Conservation (phyloP, 306 rosid species). For the Senna siamea region DNA sequence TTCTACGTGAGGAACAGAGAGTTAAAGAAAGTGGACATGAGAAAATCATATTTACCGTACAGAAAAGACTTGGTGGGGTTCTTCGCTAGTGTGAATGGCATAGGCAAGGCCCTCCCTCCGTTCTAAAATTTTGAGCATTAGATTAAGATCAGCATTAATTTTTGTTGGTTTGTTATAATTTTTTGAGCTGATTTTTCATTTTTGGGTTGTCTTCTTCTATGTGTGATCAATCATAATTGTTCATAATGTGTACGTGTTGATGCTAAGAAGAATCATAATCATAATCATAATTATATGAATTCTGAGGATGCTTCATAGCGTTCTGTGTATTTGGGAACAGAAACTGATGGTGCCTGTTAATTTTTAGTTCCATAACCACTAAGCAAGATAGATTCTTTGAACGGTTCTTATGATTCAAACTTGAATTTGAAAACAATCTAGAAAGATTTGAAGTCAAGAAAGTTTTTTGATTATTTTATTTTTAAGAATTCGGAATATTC, state of each 20-base stretch:
- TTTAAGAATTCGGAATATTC: too few species aligned
- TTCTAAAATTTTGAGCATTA: neutral
- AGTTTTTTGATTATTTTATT: too few species aligned
- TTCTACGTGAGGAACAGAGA: constrained; percentile 52
- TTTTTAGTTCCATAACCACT: too few species aligned
- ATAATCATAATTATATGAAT: too few species aligned
- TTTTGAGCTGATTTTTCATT: neutral
- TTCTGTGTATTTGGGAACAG: too few species aligned
- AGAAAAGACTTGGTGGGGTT: constrained; percentile 59
- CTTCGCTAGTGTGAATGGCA: constrained; percentile 44
- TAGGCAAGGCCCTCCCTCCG: constrained; percentile 27
- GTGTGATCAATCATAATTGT: neutral
- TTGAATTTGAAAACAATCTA: too few species aligned
- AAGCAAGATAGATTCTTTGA: too few species aligned
- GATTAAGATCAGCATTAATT: neutral
- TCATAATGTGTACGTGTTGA: neutral
- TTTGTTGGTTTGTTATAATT: neutral
- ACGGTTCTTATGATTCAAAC: too few species aligned
- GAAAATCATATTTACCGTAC: constrained; percentile 65
- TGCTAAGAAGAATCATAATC: neutral
- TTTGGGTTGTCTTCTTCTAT: neutral
- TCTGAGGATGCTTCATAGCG: too few species aligned
- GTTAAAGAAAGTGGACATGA: constrained; percentile 46
- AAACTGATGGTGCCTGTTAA: too few species aligned
- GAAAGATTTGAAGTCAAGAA: too few species aligned